phyloP scores from a whole-genome alignment of 75 land plant species.

The Azolla pinnata region DNA sequence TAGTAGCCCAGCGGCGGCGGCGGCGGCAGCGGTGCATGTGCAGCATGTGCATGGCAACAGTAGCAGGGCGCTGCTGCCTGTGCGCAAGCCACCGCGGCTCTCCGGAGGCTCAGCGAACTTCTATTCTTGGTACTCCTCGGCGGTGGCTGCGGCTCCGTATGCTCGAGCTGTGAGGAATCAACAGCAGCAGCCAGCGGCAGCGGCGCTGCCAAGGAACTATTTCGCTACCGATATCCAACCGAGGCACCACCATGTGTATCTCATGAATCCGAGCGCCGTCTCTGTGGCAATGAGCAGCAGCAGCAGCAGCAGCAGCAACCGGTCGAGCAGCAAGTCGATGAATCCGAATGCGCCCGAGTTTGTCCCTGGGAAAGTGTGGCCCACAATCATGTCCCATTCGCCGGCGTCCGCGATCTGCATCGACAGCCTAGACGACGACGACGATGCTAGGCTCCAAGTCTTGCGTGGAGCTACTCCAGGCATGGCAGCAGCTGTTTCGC shows the following conservation, averaged over 20 bases:
- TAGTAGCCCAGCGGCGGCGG: too few relatives aligned
- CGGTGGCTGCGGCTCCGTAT: background rate
- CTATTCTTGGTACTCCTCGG: background rate
- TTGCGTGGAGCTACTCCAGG: background rate
- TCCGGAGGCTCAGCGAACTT: conserved; percentile 52
- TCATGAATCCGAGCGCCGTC: conserved; percentile 1
- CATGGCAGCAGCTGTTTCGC: background rate
- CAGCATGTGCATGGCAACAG: too few relatives aligned
- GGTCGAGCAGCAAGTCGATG: conserved; percentile 28
- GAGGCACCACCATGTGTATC: background rate
- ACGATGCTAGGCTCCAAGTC: background rate
- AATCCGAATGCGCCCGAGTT: conserved; percentile 74
- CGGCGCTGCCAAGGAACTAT: too few relatives aligned
- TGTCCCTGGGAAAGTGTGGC: conserved; percentile 42
- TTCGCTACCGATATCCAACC: background rate
- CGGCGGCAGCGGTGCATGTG: too few relatives aligned
- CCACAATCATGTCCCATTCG: conserved; percentile 12
- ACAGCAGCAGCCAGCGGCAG: background rate
- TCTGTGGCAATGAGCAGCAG: too few relatives aligned
- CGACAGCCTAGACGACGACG: too few relatives aligned
- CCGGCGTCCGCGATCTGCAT: too few relatives aligned
- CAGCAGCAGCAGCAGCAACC: too few relatives aligned
- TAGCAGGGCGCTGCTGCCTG: conserved; percentile 11
- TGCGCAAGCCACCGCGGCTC: conserved; percentile 28
- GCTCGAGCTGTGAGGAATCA: background rate